Base-by-base conservation (phyloP, 129 eudicot species). In the Chrysanthemum makinoi region DNA sequence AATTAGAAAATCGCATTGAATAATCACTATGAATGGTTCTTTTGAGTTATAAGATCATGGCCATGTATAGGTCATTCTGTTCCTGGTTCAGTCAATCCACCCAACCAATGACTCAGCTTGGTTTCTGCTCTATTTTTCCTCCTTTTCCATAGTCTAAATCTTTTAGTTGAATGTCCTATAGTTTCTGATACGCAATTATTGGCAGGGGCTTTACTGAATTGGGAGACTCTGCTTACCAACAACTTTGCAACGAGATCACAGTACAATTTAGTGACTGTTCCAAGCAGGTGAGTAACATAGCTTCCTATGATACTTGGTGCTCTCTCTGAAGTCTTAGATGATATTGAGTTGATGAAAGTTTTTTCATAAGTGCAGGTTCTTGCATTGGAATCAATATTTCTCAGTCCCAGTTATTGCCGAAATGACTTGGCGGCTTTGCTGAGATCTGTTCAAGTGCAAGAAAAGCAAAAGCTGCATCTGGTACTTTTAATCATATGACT, bases 391-490 rank as follows among this genome's bases (percentile, higher is more conserved):
- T 79, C 96, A 13, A 75, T 81, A 44, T 90, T 94, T 81, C 80
- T 81, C 53, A 87, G 91, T 70, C 96, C 99, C 20, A 83, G 52
- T 56, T 84, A 76, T 75, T 75, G 73, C 72, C 87, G 97, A 70
- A 90, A 85, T 75, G 99, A 94, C 77, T 73, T 94, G 33, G 93
- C 99, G 78, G 60, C 67, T 51, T 58, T 94, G 80, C 84, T 94
- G 49, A 84, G 91, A 83, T 88, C 99, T 53, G 91, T 94, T 73
- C 99, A 94, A 82, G 81, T 66, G 20, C 90, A 90, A 68, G 99
- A 94, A 81, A 90, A 94, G 77, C 93, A 89, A 86, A 94, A 94
- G 73, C 78, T 94, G 82, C 81, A 90, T 68, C 79, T 94, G 88
- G 99, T 90, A 89, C 54, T 14, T 39, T 43, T 12, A 20, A 17